Conservation (phyloP, 2,329 filamentous ascomycete genomes). For the Calycina herbarum region DNA sequence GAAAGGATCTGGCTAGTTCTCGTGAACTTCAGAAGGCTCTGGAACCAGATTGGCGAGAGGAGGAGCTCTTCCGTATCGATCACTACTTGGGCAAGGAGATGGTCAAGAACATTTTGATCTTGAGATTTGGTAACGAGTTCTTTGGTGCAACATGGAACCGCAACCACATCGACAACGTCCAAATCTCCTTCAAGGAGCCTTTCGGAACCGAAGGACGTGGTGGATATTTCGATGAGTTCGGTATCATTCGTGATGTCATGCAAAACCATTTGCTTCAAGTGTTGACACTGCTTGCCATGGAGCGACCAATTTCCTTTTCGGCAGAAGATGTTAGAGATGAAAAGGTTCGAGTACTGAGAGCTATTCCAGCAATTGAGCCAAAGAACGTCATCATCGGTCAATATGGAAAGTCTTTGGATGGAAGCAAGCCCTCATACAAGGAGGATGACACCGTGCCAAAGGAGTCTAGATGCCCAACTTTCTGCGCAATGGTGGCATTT, state of each 20-base stretch:
- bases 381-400: slow-evolving; percentile 99
- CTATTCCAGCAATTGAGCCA: slow-evolving; percentile 91
- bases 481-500: slow-evolving; percentile 94
- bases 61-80: slow-evolving; percentile 98
- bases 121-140: slow-evolving; percentile 98
- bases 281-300: slow-evolving; percentile 94
- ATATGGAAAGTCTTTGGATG: slow-evolving; percentile 94
- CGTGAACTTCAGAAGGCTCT: slow-evolving; percentile 92
- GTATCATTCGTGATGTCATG: slow-evolving; percentile 99
- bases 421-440: slow-evolving; percentile 95
- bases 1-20: slow-evolving; percentile 93
- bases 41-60: slow-evolving; percentile 97
- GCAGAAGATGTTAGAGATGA: slow-evolving; percentile 98
- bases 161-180: slow-evolving; percentile 98
- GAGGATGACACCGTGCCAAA: slow-evolving; percentile 98
- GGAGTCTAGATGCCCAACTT: slow-evolving; percentile 95
- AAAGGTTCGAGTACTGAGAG: slow-evolving; percentile 93
- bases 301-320: slow-evolving; percentile 96
- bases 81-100: slow-evolving; percentile 99
- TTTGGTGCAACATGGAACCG: slow-evolving; percentile 98
- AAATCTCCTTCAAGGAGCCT: slow-evolving; percentile 99
- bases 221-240: slow-evolving; percentile 99
- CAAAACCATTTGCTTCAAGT: slow-evolving; percentile 99
- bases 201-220: slow-evolving; percentile 98
- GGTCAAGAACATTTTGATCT: slow-evolving; percentile 99